Conservation (phyloP, 2,329 filamentous ascomycete species). For the Aspergillus proliferans region DNA sequence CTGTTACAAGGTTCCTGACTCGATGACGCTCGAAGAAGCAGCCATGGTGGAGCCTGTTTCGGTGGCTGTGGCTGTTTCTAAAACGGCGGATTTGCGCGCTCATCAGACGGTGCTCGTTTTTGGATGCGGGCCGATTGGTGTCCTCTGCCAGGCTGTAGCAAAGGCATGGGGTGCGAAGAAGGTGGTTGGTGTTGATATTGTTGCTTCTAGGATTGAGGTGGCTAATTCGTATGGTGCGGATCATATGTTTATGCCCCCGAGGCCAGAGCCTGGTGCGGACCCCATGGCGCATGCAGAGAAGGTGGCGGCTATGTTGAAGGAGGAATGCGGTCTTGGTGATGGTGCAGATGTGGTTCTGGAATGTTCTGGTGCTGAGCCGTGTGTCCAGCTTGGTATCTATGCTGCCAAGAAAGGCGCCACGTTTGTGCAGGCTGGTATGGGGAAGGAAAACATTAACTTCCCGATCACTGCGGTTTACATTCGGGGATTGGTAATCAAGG, state of each 20-base stretch:
- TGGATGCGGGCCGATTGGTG: neutral
- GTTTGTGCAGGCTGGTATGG: constrained; percentile 28
- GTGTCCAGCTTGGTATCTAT: constrained; percentile 39
- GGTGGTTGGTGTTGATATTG: neutral
- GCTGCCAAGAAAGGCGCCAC: constrained; percentile 17
- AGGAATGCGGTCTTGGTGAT: neutral
- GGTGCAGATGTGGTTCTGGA: constrained; percentile 26
- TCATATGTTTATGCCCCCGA: neutral
- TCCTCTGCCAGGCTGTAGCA: neutral
- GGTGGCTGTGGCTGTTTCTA: neutral
- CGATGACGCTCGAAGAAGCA: neutral
- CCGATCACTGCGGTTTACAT: constrained; percentile 27
- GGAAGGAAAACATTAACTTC: constrained; percentile 30
- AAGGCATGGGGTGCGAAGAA: neutral
- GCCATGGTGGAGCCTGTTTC: neutral
- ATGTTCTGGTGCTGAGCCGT: constrained; percentile 36
- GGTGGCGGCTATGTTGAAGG: neutral
- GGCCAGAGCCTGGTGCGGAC: neutral
- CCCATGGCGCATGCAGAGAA: neutral
- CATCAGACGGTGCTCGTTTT: neutral
- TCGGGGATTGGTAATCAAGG: constrained; percentile 25
- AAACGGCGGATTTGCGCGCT: neutral
- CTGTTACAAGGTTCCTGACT: neutral
- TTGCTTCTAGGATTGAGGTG: neutral
- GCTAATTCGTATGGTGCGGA: neutral